Conservation (phyloP, 306 rosid genomes). For the Quillaja saponaria region DNA sequence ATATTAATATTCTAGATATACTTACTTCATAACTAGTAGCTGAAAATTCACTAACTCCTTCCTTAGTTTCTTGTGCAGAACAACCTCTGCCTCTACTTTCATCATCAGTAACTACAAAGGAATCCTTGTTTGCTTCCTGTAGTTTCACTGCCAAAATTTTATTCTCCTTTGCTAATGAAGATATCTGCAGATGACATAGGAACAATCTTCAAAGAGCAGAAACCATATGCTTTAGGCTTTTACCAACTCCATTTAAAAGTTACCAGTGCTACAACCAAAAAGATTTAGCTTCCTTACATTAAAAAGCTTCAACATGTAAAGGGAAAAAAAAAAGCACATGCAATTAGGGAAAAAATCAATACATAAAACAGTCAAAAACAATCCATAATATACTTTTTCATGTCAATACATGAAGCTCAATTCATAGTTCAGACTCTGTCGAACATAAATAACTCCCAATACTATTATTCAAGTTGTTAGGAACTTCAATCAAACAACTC, state of each 20-base stretch:
- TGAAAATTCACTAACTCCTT: constrained; percentile 43
- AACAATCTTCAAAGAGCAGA: constrained; percentile 33
- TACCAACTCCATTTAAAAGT: not conserved
- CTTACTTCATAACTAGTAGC: constrained; percentile 15
- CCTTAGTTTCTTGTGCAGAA: constrained; percentile 37
- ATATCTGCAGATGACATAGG: constrained; percentile 58
- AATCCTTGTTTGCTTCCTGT: constrained; percentile 45
- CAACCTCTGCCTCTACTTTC: constrained; percentile 26
- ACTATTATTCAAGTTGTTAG: too few species aligned
- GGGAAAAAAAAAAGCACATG: constrained; percentile 14
- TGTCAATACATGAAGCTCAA: constrained; percentile 22
- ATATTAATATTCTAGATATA: too few species aligned
- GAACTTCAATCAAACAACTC: too few species aligned
- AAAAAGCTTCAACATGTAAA: not conserved
- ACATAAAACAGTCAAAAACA: constrained; percentile 1
- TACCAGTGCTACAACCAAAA: constrained; percentile 13
- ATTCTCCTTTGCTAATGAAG: constrained; percentile 70
- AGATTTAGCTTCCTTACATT: not conserved
- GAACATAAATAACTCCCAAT: too few species aligned
- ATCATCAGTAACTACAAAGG: constrained; percentile 27
- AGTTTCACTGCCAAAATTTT: constrained; percentile 60
- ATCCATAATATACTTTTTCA: not conserved
- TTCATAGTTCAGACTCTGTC: not conserved
- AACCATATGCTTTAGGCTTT: not conserved
- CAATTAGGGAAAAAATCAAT: constrained; percentile 1